A percentile compares a stretch with the other conserved stretches of the same genome.
Evolutionary conservation across 441 rosid species (phyloP).

Genomic region (Pelargonium australe): DNA sequence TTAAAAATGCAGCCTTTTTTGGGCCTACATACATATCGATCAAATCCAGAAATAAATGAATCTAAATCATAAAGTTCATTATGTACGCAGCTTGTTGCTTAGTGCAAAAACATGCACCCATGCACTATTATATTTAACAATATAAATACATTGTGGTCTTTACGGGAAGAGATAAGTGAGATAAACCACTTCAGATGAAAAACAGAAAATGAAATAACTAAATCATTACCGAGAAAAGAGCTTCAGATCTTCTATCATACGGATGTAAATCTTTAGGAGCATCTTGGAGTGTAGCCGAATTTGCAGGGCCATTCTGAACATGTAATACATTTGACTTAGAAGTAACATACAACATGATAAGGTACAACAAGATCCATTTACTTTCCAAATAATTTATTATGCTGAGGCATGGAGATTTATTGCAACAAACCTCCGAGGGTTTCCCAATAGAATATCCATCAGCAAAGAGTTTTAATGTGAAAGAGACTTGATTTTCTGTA

Average conservation of each 20-base stretch:
- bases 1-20: not conserved
- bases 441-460: constrained; percentile 77
- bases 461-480: constrained; percentile 59
- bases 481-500: constrained; percentile 70
- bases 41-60: not conserved
- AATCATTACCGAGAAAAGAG: constrained; percentile 59
- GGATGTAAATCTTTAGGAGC: constrained; percentile 58
- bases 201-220: constrained; percentile 11
- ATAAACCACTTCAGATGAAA: constrained; percentile 14
- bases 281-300: constrained; percentile 49
- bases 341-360: not conserved
- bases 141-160: constrained; percentile 8
- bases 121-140: constrained; percentile 1
- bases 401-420: not conserved
- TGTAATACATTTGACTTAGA: constrained; percentile 2
- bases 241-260: constrained; percentile 81
- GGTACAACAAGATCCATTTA: not conserved
- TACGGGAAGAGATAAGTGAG: not conserved
- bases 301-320: constrained; percentile 40
- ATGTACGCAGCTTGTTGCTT: not conserved
- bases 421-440: constrained; percentile 61
- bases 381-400: constrained; percentile 4
- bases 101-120: not conserved
- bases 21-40: not conserved
- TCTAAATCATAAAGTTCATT: not conserved